Base-by-base conservation (phyloP, 169 alveolate species). In the Cryptosporidium canis region DNA sequence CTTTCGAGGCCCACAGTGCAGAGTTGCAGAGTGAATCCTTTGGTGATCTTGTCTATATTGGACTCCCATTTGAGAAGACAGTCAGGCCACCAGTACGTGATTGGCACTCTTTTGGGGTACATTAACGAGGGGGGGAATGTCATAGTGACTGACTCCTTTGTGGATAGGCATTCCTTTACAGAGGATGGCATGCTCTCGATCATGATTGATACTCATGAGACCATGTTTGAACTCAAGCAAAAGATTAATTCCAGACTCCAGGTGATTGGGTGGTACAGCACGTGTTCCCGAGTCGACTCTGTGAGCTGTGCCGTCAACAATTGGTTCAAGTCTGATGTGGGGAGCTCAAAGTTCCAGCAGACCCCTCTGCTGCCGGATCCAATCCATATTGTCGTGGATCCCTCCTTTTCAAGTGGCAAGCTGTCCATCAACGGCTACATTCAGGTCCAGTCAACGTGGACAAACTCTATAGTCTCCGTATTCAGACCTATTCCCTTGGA, bases 261-360 rank as follows among this genome's bases (percentile, higher is more conserved):
- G 83, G 97, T 95, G 8, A 96, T 96, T 51, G 98, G 97, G 31
- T 95, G 97, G 94, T 87, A 85, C 9, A 93, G 98, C 85, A 94
- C 98, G 3, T 96, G 97, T 27, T 91, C 96, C n/a, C 96, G 94
- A 65, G 92, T 96, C 91, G 93, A 96, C 1, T 96, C 95, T 83
- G 92, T 95, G 37, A 94, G 97, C n/a, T 95, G 97, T 85, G 97
- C 97, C 27, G 97, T 95, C 14, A 96, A 96, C 71, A 97, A 97
- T 14, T 95, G 98, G 98, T 95, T 95, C 85, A 95, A 95, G 85
- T 95, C 94, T 70, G 94, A 92, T 83, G 27, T 65, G 24, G 16
- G 24, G 43, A 92, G 91, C 90, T 95, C 98, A 39, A 95, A 93
- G 91, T 96, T 96, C 85, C 93, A 92, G 65, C 97, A 96, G 0